Evolutionary conservation across 495 filamentous ascomycete genomes (phyloP).

Genomic region (Xylaria longipes): DNA sequence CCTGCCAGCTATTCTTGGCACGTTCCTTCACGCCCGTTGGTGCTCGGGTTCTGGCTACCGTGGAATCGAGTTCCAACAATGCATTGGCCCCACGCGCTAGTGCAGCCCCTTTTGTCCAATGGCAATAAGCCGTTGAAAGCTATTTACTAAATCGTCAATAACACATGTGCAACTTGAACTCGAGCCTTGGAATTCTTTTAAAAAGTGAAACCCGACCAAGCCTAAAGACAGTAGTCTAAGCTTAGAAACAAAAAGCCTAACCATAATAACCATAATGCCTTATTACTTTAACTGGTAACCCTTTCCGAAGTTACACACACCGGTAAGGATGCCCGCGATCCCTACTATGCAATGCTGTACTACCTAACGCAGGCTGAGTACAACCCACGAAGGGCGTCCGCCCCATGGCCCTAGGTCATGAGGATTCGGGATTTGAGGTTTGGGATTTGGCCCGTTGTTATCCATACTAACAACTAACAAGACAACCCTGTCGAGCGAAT

Average conservation of each 20-base stretch:
- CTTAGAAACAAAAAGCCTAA: background rate
- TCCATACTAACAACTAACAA: background rate
- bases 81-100: background rate
- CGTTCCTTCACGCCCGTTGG: background rate
- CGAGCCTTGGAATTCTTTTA: background rate
- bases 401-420: background rate
- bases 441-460: background rate
- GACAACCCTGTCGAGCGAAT: background rate
- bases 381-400: background rate
- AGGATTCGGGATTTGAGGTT: background rate
- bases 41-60: background rate
- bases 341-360: too few relatives aligned
- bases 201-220: background rate
- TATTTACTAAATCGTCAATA: background rate
- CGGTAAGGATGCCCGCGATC: too few relatives aligned
- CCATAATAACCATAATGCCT: background rate
- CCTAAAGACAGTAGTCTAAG: background rate
- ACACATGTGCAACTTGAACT: background rate
- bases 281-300: background rate
- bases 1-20: constrained; percentile 4
- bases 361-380: background rate
- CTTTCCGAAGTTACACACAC: background rate
- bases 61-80: constrained; percentile 2
- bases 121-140: background rate
- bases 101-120: background rate